Percentiles rank a stretch among this genome's conserved stretches.
Conservation (phyloP, 257 asterid genomes). For the Echium plantagineum region DNA sequence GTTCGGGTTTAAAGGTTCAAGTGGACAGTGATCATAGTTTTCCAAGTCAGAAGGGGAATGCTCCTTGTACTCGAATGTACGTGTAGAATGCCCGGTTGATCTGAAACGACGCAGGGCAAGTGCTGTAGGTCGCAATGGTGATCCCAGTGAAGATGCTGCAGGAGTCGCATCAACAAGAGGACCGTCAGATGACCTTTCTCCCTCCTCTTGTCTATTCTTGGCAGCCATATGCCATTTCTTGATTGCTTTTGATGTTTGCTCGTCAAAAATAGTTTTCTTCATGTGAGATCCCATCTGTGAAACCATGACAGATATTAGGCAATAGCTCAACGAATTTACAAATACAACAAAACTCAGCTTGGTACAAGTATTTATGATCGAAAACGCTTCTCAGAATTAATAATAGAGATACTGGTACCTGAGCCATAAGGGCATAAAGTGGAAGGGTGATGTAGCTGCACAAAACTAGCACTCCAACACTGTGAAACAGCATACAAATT, state of each 20-base stretch:
- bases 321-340: not conserved
- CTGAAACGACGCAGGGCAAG: not conserved
- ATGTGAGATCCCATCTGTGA: constrained; percentile 53
- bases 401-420: constrained; percentile 25
- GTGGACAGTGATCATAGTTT: not conserved
- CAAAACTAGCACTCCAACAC: constrained; percentile 52
- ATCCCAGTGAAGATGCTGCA: not conserved
- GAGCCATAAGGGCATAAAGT: constrained; percentile 72
- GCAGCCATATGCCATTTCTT: constrained; percentile 57
- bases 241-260: constrained; percentile 53
- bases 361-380: no score
- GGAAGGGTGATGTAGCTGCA: constrained; percentile 96
- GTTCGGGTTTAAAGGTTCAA: not conserved
- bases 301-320: not conserved
- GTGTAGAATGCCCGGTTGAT: not conserved
- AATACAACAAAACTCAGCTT: no score
- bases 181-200: not conserved
- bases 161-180: not conserved
- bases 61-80: not conserved
- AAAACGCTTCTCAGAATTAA: no score
- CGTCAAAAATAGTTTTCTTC: constrained; percentile 58
- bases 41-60: not conserved
- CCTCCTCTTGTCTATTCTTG: constrained; percentile 14
- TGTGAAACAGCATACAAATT: constrained; percentile 15
- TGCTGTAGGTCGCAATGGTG: not conserved